phyloP scores from a whole-genome alignment of 225 moss, liverwort and hornwort species.

The Physcomitrellopsis africana region DNA sequence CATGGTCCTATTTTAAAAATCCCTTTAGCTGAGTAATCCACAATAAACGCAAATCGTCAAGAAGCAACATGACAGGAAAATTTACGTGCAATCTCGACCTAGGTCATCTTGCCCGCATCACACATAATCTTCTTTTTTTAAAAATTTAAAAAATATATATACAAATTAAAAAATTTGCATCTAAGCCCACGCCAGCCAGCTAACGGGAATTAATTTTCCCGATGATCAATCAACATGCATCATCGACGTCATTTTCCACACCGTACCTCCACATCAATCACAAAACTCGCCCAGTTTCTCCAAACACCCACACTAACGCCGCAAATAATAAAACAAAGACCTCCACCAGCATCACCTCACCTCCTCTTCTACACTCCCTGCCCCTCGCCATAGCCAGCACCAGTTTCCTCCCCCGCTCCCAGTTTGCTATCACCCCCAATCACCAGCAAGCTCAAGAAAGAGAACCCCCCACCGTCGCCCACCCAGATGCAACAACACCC shows the following conservation, averaged over 20 bases:
- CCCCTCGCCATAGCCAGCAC: too few species aligned
- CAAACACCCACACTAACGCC: neutral
- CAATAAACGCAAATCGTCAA: slow-evolving; percentile 25
- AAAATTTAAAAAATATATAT: neutral
- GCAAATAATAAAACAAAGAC: neutral
- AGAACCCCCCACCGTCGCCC: too few species aligned
- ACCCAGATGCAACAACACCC: too few species aligned
- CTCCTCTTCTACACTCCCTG: too few species aligned
- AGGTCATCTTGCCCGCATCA: slow-evolving; percentile 23
- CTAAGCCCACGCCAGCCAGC: neutral
- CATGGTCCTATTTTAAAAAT: slow-evolving; percentile 18
- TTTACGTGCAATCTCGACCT: slow-evolving; percentile 45
- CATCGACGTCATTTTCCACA: neutral
- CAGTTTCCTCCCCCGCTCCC: too few species aligned
- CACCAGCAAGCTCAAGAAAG: too few species aligned
- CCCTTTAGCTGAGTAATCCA: slow-evolving; percentile 30
- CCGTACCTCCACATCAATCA: slow-evolving; percentile 7
- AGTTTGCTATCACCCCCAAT: too few species aligned
- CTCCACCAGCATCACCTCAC: too few species aligned
- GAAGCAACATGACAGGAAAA: slow-evolving; percentile 6
- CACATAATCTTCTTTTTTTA: slow-evolving; percentile 5
- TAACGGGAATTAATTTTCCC: slow-evolving; percentile 20
- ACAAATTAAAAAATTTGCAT: neutral
- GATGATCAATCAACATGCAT: slow-evolving; percentile 21
- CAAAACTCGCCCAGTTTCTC: neutral